A percentile compares a stretch with the other conserved stretches of the same genome.
phyloP scores from a whole-genome alignment of 163 green algal species.

The Prototheca wickerhamii region DNA sequence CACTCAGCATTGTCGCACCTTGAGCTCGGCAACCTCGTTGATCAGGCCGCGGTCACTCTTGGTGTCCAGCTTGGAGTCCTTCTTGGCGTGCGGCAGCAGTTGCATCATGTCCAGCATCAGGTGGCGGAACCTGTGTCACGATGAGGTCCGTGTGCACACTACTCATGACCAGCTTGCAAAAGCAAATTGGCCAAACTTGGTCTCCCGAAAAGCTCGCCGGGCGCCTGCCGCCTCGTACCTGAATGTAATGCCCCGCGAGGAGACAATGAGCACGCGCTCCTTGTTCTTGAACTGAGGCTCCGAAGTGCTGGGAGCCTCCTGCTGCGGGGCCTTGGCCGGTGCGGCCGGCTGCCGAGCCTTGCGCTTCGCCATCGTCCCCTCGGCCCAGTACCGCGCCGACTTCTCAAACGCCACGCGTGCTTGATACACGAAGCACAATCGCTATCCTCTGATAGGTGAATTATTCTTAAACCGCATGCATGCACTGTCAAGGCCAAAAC shows the following conservation, averaged over 20 bases:
- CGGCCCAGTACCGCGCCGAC: too few relatives aligned
- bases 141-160: too few relatives aligned
- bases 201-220: neutral
- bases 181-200: neutral
- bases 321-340: slow-evolving; percentile 1
- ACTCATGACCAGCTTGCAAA: neutral
- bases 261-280: slow-evolving; percentile 62
- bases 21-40: slow-evolving; percentile 90
- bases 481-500: too few relatives aligned
- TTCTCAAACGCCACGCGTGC: too few relatives aligned
- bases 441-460: too few relatives aligned
- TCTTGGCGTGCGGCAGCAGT: slow-evolving; percentile 87
- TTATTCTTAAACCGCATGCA: too few relatives aligned
- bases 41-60: slow-evolving; percentile 77
- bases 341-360: slow-evolving; percentile 18
- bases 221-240: neutral
- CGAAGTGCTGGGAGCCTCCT: slow-evolving; percentile 7
- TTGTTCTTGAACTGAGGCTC: slow-evolving; percentile 56
- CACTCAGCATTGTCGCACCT: slow-evolving; percentile 25
- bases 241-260: slow-evolving; percentile 11
- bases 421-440: too few relatives aligned
- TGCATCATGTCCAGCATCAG: slow-evolving; percentile 81
- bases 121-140: slow-evolving; percentile 70
- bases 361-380: slow-evolving; percentile 22
- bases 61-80: slow-evolving; percentile 91